phyloP scores from a whole-genome alignment of 2,329 filamentous ascomycete species.

The Penicillium sp. region DNA sequence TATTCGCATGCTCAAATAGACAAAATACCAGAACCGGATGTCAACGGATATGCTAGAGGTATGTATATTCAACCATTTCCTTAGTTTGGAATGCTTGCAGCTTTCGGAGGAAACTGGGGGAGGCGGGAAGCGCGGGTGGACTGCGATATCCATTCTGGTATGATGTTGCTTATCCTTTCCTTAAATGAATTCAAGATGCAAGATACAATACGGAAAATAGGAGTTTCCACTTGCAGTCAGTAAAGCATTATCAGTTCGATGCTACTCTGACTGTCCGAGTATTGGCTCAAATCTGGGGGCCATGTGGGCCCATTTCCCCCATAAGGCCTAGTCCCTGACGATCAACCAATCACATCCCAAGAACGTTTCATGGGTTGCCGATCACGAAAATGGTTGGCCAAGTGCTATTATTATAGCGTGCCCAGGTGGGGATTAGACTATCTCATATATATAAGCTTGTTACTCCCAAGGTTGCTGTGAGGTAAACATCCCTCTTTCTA shows the following conservation, averaged over 20 bases:
- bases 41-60: background rate
- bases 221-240: background rate
- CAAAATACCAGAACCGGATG: background rate
- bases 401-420: background rate
- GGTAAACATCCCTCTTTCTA: background rate
- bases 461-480: background rate
- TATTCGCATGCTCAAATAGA: background rate
- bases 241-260: background rate
- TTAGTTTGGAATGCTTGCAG: background rate
- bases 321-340: background rate
- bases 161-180: background rate
- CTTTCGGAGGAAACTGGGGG: background rate
- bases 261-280: background rate
- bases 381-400: conserved; percentile 1
- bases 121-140: background rate
- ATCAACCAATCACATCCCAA: background rate
- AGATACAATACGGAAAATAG: background rate
- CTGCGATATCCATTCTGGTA: background rate
- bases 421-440: too few species aligned
- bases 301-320: background rate
- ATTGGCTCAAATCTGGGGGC: background rate
- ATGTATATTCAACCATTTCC: background rate
- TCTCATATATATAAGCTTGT: background rate
- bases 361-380: background rate
- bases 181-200: background rate